phyloP scores from a whole-genome alignment of 495 filamentous ascomycete species.

The Jackrogersella multiformis region DNA sequence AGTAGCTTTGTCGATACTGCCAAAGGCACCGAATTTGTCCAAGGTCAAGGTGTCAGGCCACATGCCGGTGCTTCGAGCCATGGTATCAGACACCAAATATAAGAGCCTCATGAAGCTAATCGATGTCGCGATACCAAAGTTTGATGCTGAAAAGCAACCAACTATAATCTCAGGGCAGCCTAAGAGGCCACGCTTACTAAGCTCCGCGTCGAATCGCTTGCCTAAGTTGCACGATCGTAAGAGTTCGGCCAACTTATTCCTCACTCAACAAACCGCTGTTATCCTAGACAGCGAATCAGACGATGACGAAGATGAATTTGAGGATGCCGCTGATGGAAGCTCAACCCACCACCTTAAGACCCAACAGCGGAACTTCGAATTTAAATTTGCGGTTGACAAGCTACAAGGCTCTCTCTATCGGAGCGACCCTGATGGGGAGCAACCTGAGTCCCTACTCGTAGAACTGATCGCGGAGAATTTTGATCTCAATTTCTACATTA shows the following conservation, averaged over 20 bases:
- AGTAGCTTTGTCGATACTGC: slow-evolving; percentile 90
- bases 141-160: slow-evolving; percentile 63
- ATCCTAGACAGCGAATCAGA: slow-evolving; percentile 80
- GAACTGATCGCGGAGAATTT: slow-evolving; percentile 93
- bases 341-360: slow-evolving; percentile 71
- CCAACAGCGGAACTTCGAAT: slow-evolving; percentile 89
- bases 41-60: slow-evolving; percentile 91
- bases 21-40: slow-evolving; percentile 92
- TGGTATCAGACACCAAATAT: slow-evolving; percentile 92
- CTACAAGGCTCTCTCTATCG: slow-evolving; percentile 91
- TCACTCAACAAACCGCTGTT: slow-evolving; percentile 74
- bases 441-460: slow-evolving; percentile 82
- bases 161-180: slow-evolving; percentile 52
- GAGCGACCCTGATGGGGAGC: slow-evolving; percentile 80
- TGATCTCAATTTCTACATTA: slow-evolving; percentile 82
- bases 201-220: slow-evolving; percentile 51
- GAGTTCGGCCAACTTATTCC: slow-evolving; percentile 53
- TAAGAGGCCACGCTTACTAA: slow-evolving; percentile 65
- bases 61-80: slow-evolving; percentile 89
- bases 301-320: slow-evolving; percentile 67
- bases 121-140: slow-evolving; percentile 91
- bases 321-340: slow-evolving; percentile 68
- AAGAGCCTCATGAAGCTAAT: slow-evolving; percentile 95
- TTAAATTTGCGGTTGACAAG: slow-evolving; percentile 93
- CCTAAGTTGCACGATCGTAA: slow-evolving; percentile 42